These are phyloP conservation scores for Tricholoma terreum DNA, from an alignment of 768 basidiomycete genomes.

Conservation along the genomic window DNA sequence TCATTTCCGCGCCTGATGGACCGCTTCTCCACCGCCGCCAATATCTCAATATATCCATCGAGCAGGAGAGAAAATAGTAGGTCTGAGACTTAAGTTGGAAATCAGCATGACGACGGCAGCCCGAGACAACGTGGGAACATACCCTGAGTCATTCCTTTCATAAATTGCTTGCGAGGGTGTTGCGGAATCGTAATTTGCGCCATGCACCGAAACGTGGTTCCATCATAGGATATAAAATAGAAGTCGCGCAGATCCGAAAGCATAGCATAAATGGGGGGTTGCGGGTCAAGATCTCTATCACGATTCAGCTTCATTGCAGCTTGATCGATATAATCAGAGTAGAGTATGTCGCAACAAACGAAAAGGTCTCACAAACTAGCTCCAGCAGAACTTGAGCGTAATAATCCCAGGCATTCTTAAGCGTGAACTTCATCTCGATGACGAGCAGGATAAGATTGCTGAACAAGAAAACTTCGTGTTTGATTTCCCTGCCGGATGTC, in stretches of 20 bases:
- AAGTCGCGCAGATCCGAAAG: not conserved
- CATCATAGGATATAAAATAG: not conserved
- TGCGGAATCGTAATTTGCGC: not conserved
- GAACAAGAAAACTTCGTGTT: constrained; percentile 7
- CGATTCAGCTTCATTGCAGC: constrained; percentile 6
- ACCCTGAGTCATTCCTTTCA: constrained; percentile 1
- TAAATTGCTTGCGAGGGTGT: not conserved
- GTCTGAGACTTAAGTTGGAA: not conserved
- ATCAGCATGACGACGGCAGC: not conserved
- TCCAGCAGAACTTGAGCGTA: constrained; percentile 8
- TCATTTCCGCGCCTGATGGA: not conserved
- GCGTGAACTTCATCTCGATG: constrained; percentile 6
- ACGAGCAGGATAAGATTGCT: constrained; percentile 3
- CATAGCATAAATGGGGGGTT: constrained; percentile 3
- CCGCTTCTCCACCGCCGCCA: not conserved
- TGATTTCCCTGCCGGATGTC: constrained; percentile 1
- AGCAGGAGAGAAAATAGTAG: not conserved
- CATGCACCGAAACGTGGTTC: not conserved
- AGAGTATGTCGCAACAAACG: not conserved
- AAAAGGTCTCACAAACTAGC: constrained; percentile 3
- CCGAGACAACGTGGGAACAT: not conserved
- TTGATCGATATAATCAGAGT: not conserved
- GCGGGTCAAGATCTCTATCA: constrained; percentile 5
- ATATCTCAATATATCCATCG: not conserved
- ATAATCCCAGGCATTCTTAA: not conserved